phyloP scores from a whole-genome alignment of 2,329 filamentous ascomycete genomes.

The Fusarium verrucosum region DNA sequence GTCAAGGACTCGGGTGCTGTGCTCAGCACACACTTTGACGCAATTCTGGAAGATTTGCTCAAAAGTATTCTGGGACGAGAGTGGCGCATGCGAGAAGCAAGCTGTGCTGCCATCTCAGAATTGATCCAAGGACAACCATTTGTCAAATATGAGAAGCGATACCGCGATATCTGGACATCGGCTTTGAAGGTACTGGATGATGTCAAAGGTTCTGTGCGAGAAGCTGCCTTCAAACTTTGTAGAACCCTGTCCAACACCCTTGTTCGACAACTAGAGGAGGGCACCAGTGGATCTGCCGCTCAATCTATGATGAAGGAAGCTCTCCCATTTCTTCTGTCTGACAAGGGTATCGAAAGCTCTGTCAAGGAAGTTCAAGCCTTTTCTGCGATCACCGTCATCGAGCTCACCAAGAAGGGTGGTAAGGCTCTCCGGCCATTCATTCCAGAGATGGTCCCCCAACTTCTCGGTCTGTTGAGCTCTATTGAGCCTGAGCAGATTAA shows the following conservation, averaged over 20 bases:
- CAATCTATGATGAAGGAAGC: conserved; percentile 85
- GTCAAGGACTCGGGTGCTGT: conserved; percentile 85
- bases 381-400: conserved; percentile 81
- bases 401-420: conserved; percentile 91
- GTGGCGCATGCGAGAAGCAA: conserved; percentile 92
- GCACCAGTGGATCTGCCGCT: conserved; percentile 74
- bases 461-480: conserved; percentile 84
- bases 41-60: conserved; percentile 87
- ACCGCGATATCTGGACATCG: conserved; percentile 84
- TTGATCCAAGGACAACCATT: conserved; percentile 83
- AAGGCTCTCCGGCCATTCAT: conserved; percentile 81
- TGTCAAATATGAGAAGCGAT: conserved; percentile 81
- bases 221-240: conserved; percentile 82
- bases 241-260: conserved; percentile 85
- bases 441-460: conserved; percentile 79
- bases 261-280: conserved; percentile 84
- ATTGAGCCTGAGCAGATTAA: conserved; percentile 91
- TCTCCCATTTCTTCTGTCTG: conserved; percentile 88
- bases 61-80: conserved; percentile 88
- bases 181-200: conserved; percentile 94
- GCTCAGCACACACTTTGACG: conserved; percentile 83
- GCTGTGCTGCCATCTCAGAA: conserved; percentile 88
- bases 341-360: conserved; percentile 87
- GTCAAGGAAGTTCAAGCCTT: conserved; percentile 89
- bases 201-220: conserved; percentile 89